phyloP scores from a whole-genome alignment of 352 stramenopile genomes.

The Phytophthora cajani region DNA sequence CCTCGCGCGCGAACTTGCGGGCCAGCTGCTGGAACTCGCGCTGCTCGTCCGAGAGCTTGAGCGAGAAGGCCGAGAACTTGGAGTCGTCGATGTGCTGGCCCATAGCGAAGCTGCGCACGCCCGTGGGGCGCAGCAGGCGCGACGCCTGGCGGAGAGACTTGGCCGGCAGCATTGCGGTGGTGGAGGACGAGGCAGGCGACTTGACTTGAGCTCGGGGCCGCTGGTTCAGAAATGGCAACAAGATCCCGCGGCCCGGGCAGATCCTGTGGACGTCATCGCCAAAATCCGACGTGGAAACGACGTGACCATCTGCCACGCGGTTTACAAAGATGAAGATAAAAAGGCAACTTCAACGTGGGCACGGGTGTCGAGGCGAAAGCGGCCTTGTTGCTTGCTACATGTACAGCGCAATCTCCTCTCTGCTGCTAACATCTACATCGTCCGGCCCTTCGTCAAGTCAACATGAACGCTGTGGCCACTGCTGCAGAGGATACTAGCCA shows the following conservation, averaged over 20 bases:
- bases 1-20: constrained; percentile 89
- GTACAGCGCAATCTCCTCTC: neutral
- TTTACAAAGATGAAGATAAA: neutral
- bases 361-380: neutral
- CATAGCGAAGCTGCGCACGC: constrained; percentile 50
- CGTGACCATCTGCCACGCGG: neutral
- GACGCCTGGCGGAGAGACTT: constrained; percentile 20
- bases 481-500: neutral
- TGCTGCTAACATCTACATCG: neutral
- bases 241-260: constrained; percentile 2
- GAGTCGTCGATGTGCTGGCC: constrained; percentile 63
- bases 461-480: constrained; percentile 11
- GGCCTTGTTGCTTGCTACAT: neutral
- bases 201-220: neutral
- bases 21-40: constrained; percentile 87
- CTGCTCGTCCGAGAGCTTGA: constrained; percentile 90
- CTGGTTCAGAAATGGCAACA: constrained; percentile 23
- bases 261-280: neutral
- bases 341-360: constrained; percentile 1
- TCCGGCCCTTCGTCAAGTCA: neutral
- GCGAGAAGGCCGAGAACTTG: constrained; percentile 55
- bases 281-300: constrained; percentile 4
- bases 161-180: constrained; percentile 15
- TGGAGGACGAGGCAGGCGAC: neutral
- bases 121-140: constrained; percentile 15